These are phyloP conservation scores for Boletus coccyginus DNA, from an alignment of 768 basidiomycete genomes.

Conservation along the genomic window DNA sequence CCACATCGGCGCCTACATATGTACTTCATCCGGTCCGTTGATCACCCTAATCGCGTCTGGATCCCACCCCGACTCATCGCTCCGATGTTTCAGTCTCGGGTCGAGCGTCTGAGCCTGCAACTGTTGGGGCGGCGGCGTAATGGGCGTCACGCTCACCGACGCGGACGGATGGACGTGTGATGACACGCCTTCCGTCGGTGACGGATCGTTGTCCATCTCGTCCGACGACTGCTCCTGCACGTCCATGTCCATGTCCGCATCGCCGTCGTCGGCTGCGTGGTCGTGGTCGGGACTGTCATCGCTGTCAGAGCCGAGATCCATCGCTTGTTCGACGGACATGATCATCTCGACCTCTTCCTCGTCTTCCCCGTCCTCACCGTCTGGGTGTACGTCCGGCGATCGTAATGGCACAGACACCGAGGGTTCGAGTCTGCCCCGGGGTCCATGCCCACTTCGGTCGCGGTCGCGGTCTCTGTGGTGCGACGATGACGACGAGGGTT, in stretches of 20 bases:
- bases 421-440: not conserved
- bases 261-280: not conserved
- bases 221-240: constrained; percentile 27
- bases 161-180: constrained; percentile 24
- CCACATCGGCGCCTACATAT: constrained; percentile 5
- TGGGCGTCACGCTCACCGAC: constrained; percentile 30
- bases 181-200: constrained; percentile 34
- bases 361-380: constrained; percentile 5
- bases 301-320: constrained; percentile 42
- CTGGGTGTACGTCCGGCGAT: constrained; percentile 10
- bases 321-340: constrained; percentile 44
- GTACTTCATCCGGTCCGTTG: constrained; percentile 18
- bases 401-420: constrained; percentile 12
- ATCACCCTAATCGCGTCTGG: constrained; percentile 15
- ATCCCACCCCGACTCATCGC: constrained; percentile 29
- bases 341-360: constrained; percentile 29
- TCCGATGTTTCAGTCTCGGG: constrained; percentile 30
- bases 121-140: constrained; percentile 30
- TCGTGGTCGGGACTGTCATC: constrained; percentile 19
- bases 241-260: constrained; percentile 20
- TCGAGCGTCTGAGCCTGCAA: constrained; percentile 22
- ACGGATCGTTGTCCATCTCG: constrained; percentile 27
- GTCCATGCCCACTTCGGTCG: not conserved
- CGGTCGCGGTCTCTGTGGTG: constrained; percentile 9
- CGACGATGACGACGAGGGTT: constrained; percentile 20